Conservation (phyloP, 106 monocot genomes). For the Dendrobium nobile region DNA sequence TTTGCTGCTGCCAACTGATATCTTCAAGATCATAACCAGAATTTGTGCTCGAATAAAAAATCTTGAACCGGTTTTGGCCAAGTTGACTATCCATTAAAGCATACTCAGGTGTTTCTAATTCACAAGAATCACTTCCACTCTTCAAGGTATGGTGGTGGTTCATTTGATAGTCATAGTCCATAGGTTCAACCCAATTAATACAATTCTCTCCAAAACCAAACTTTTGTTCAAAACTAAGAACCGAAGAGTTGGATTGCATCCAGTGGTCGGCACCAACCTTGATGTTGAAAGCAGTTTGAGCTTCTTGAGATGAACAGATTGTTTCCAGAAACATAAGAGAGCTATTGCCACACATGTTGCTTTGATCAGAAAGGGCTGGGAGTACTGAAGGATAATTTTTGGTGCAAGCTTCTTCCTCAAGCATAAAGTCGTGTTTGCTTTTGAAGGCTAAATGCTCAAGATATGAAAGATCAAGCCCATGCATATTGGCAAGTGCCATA, state of each 20-base stretch:
- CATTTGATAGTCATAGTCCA: constrained; percentile 5
- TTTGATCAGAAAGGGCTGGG: constrained; percentile 33
- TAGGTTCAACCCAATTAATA: constrained; percentile 27
- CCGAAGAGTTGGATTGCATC: constrained; percentile 32
- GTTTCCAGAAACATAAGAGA: constrained; percentile 6
- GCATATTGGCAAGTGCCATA: constrained; percentile 43
- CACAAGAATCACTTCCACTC: too few relatives aligned
- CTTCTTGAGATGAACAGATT: constrained; percentile 13
- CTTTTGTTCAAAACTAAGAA: constrained; percentile 67
- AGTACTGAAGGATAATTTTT: constrained; percentile 14
- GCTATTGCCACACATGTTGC: constrained; percentile 16
- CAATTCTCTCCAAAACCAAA: constrained; percentile 25
- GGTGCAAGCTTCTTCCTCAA: constrained; percentile 8
- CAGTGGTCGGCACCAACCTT: constrained; percentile 4
- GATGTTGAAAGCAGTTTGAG: constrained; percentile 13
- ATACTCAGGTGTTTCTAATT: not conserved
- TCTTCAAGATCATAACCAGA: not conserved
- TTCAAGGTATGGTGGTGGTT: not conserved
- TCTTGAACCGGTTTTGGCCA: constrained; percentile 29
- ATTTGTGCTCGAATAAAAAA: constrained; percentile 21
- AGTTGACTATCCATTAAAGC: not conserved
- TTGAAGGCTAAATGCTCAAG: constrained; percentile 24
- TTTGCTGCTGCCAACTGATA: not conserved
- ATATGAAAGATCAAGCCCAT: constrained; percentile 24
- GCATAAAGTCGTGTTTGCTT: constrained; percentile 4